Evolutionary conservation across 345 rosid genomes (phyloP).

Genomic region (Conringia planisiliqua): DNA sequence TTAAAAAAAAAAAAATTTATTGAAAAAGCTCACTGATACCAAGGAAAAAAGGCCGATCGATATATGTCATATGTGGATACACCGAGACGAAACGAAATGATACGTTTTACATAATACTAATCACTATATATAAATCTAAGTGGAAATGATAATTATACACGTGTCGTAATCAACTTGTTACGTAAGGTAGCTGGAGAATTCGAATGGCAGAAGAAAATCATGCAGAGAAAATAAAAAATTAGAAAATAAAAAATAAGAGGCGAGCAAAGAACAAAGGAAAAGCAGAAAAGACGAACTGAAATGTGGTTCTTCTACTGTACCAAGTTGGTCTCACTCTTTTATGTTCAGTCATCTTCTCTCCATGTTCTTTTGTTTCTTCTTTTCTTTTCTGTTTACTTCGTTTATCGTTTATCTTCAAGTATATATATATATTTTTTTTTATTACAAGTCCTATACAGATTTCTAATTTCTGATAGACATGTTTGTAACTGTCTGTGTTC

Average conservation of each 20-base stretch:
- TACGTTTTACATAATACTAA: too few species aligned
- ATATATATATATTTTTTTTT: too few species aligned
- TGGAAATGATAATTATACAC: too few species aligned
- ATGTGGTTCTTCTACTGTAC: constrained; percentile 11
- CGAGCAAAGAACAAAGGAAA: constrained; percentile 16
- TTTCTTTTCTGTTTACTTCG: background rate
- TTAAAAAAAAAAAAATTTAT: background rate
- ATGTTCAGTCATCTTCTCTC: background rate
- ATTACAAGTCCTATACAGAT: background rate
- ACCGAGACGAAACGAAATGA: too few species aligned
- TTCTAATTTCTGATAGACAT: background rate
- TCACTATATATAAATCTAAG: too few species aligned
- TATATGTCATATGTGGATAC: too few species aligned
- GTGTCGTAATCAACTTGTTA: too few species aligned
- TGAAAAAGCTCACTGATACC: too few species aligned
- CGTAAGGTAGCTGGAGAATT: too few species aligned
- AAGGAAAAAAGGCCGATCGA: too few species aligned
- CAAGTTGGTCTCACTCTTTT: constrained; percentile 16
- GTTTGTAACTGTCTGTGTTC: background rate
- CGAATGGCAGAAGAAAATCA: too few species aligned
- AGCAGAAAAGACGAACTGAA: constrained; percentile 10
- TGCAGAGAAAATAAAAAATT: background rate
- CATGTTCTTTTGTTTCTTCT: background rate
- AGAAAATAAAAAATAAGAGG: background rate
- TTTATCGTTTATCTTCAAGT: too few species aligned